Conservation (phyloP, 2,329 filamentous ascomycete species). For the Sphaceloma murrayae region DNA sequence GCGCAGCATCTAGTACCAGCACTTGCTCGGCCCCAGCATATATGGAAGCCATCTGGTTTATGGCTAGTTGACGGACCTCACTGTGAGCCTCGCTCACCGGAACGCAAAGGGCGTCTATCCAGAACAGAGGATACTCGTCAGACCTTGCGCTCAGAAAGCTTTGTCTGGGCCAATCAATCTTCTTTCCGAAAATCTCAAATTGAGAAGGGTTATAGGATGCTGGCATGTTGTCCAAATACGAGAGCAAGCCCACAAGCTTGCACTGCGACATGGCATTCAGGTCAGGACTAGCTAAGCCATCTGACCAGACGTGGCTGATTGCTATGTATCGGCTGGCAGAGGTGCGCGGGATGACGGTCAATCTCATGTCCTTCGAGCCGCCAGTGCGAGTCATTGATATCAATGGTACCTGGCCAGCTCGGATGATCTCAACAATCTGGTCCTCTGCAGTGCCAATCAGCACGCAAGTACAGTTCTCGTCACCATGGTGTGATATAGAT, state of each 20-base stretch:
- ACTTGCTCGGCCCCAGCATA: constrained; percentile 19
- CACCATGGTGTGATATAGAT: no score
- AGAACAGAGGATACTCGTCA: constrained; percentile 15
- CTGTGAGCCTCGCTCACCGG: constrained; percentile 15
- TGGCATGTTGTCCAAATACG: background rate
- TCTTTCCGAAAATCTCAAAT: background rate
- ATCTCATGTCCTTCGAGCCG: background rate
- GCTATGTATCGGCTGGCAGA: constrained; percentile 7
- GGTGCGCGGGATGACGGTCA: background rate
- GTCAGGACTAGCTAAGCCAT: constrained; percentile 13
- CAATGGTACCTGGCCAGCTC: background rate
- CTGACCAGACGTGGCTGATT: constrained; percentile 14
- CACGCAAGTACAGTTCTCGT: no score
- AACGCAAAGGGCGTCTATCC: constrained; percentile 23
- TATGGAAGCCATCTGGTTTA: constrained; percentile 19
- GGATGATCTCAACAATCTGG: no score
- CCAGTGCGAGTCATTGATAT: background rate
- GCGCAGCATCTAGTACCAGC: constrained; percentile 19
- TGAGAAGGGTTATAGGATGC: constrained; percentile 6
- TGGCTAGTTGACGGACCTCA: constrained; percentile 14
- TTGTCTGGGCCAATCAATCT: constrained; percentile 3
- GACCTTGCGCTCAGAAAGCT: background rate
- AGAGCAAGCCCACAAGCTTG: background rate
- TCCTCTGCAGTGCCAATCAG: no score
- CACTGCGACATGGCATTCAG: constrained; percentile 11